phyloP scores from a whole-genome alignment of 139 green algal species.

The Trebouxia sp. region DNA sequence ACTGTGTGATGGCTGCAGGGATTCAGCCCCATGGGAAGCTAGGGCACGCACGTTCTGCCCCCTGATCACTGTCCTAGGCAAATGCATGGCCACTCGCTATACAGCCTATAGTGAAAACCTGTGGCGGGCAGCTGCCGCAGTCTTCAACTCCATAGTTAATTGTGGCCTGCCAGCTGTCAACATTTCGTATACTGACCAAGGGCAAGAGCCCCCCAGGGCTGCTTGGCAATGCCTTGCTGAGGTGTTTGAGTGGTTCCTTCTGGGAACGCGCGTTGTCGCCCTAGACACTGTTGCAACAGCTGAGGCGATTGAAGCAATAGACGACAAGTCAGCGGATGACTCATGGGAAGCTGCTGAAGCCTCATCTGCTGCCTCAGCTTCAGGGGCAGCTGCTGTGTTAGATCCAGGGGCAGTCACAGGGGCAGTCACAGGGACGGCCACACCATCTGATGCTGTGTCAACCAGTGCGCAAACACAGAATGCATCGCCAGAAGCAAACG shows the following conservation, averaged over 20 bases:
- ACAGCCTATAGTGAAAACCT: conserved; percentile 47
- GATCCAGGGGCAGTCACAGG: too few relatives aligned
- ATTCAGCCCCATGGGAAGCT: conserved; percentile 61
- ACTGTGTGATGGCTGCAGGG: conserved; percentile 20
- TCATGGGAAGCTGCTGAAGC: background rate
- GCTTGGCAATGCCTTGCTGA: conserved; percentile 55
- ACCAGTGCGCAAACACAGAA: background rate
- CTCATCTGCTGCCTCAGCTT: background rate
- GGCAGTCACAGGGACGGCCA: background rate
- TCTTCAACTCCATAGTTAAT: conserved; percentile 51
- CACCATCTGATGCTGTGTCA: background rate
- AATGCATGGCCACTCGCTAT: conserved; percentile 67
- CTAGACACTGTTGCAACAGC: background rate
- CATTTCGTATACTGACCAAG: conserved; percentile 51
- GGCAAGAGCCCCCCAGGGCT: background rate
- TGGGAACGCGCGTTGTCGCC: conserved; percentile 33
- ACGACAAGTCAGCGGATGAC: background rate
- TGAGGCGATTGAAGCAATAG: background rate
- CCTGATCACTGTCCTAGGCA: conserved; percentile 56
- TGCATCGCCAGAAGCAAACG: background rate
- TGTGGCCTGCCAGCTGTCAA: conserved; percentile 72
- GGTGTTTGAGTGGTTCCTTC: conserved; percentile 66
- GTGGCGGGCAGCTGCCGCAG: conserved; percentile 64
- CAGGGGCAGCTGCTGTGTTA: background rate
- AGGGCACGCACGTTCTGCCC: conserved; percentile 61